A percentile compares a stretch with the other conserved stretches of the same genome.
These are phyloP conservation scores for Debaryomyces nepalensis DNA, from an alignment of 1,139 yeast genomes.

Conservation along the genomic window DNA sequence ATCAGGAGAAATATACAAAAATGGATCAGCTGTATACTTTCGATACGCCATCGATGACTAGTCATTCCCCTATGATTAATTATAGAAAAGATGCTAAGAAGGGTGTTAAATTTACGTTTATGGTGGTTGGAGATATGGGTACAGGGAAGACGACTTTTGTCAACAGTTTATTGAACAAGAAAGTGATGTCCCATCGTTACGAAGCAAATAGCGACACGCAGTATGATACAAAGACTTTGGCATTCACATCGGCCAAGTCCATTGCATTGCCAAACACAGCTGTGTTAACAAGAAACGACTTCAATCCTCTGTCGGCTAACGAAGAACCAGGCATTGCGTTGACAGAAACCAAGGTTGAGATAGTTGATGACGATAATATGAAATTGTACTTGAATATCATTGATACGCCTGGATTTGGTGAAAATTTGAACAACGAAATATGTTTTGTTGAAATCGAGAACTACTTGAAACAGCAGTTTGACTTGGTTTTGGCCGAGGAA, in stretches of 20 bases:
- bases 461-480: conserved; percentile 87
- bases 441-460: conserved; percentile 72
- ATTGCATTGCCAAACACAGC: conserved; percentile 55
- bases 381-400: conserved; percentile 64
- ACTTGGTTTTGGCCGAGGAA: conserved; percentile 89
- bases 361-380: conserved; percentile 78
- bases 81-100: conserved; percentile 76
- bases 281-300: conserved; percentile 46
- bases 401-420: conserved; percentile 83
- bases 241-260: conserved; percentile 55
- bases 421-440: conserved; percentile 65
- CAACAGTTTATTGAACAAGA: conserved; percentile 70
- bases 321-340: conserved; percentile 66
- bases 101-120: conserved; percentile 80
- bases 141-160: conserved; percentile 88
- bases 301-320: conserved; percentile 48
- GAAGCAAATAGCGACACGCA: conserved; percentile 32
- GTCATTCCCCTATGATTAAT: conserved; percentile 52
- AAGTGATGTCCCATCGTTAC: conserved; percentile 62
- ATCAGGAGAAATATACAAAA: conserved; percentile 6
- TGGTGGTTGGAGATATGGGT: conserved; percentile 87
- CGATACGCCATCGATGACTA: conserved; percentile 41
- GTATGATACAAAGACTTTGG: conserved; percentile 52
- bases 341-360: conserved; percentile 71
- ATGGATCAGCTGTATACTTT: conserved; percentile 37